Percentiles rank a stretch among this genome's conserved stretches.
Conservation (phyloP, 345 rosid species). For the Lumnitzera littorea region DNA sequence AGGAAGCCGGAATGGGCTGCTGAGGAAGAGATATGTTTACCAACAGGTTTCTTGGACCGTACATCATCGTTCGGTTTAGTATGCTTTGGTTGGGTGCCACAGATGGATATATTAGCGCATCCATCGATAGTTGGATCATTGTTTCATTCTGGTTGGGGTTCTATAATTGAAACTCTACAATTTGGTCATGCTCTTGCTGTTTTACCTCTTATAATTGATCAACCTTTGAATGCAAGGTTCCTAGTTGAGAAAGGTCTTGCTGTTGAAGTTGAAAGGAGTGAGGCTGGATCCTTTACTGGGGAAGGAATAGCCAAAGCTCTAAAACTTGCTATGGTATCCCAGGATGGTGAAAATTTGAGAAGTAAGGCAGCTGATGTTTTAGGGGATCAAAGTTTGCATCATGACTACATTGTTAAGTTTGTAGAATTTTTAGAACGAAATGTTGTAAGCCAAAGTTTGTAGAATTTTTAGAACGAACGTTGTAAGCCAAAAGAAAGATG, state of each 20-base stretch:
- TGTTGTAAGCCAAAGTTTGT: background rate
- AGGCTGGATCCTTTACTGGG: slow-evolving; percentile 19
- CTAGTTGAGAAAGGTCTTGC: slow-evolving; percentile 20
- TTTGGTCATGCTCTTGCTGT: slow-evolving; percentile 15
- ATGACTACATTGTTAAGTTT: slow-evolving; percentile 7
- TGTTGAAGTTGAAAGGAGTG: slow-evolving; percentile 15
- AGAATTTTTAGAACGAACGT: too few species aligned
- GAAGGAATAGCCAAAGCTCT: slow-evolving; percentile 14
- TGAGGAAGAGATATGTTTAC: slow-evolving; percentile 10
- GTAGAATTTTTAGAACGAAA: background rate
- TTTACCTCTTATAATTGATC: slow-evolving; percentile 19
- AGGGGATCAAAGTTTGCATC: slow-evolving; percentile 11
- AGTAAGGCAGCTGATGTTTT: background rate
- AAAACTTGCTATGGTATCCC: slow-evolving; percentile 13
- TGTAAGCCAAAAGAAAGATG: too few species aligned
- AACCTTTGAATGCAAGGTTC: slow-evolving; percentile 19
- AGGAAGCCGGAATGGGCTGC: slow-evolving; percentile 21
- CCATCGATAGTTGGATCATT: slow-evolving; percentile 16
- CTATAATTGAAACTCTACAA: slow-evolving; percentile 16
- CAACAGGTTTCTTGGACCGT: slow-evolving; percentile 10
- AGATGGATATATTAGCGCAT: slow-evolving; percentile 14
- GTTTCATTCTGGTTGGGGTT: slow-evolving; percentile 25
- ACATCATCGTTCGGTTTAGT: slow-evolving; percentile 9
- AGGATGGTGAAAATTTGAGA: slow-evolving; percentile 10
- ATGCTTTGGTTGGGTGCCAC: slow-evolving; percentile 23